A percentile compares a stretch with the other conserved stretches of the same genome.
Conservation (phyloP, 2,329 filamentous ascomycete species). For the Sporothrix pseudoabietina region DNA sequence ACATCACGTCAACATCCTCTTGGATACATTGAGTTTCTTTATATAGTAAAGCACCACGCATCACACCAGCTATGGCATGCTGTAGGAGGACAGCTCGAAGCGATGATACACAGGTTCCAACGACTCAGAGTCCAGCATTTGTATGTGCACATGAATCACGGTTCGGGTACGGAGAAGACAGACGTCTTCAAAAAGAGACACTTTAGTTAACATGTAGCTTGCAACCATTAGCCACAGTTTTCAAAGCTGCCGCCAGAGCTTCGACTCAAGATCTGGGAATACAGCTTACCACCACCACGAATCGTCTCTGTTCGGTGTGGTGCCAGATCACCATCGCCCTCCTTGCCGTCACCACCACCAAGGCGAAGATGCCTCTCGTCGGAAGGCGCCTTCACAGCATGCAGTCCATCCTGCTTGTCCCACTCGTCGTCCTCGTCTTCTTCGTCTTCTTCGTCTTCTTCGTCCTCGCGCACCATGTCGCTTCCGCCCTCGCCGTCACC, state of each 20-base stretch:
- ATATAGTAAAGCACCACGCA: no score
- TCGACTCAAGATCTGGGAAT: slow-evolving; percentile 52
- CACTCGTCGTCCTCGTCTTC: neutral
- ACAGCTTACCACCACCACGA: slow-evolving; percentile 48
- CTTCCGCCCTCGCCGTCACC: neutral
- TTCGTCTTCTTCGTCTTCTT: neutral
- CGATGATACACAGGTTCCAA: neutral
- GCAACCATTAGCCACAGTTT: slow-evolving; percentile 45
- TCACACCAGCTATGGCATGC: neutral
- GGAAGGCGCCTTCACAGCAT: neutral
- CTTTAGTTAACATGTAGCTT: neutral
- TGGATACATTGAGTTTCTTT: no score
- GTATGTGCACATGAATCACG: neutral
- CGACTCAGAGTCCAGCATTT: neutral
- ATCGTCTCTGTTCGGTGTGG: slow-evolving; percentile 49
- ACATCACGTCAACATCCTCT: neutral
- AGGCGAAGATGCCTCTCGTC: slow-evolving; percentile 12
- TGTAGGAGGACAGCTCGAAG: no score
- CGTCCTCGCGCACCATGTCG: neutral
- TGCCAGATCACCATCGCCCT: neutral
- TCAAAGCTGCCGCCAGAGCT: slow-evolving; percentile 50
- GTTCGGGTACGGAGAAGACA: no score
- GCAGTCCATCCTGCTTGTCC: slow-evolving; percentile 31
- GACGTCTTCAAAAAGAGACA: neutral
- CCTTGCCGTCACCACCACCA: slow-evolving; percentile 32